These are phyloP conservation scores for Climacium dendroides DNA, from an alignment of 225 moss, liverwort and hornwort species.

Conservation along the genomic window DNA sequence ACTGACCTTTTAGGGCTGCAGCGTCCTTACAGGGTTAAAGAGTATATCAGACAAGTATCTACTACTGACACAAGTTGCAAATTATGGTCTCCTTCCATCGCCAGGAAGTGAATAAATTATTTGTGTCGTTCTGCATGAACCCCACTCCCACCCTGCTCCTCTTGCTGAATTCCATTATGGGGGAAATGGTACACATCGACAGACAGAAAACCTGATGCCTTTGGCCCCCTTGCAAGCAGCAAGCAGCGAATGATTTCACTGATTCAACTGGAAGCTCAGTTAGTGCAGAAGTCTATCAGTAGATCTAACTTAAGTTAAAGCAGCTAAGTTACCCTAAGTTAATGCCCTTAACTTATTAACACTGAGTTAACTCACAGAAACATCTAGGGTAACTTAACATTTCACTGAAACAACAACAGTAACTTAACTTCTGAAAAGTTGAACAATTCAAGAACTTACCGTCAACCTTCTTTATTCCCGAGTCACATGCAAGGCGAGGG, in stretches of 20 bases:
- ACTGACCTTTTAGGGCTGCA: too few species aligned
- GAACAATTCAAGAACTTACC: background rate
- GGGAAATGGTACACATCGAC: background rate
- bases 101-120: background rate
- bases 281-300: background rate
- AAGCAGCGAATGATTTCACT: background rate
- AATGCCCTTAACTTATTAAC: too few species aligned
- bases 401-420: background rate
- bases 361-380: too few species aligned
- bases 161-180: background rate
- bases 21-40: too few species aligned
- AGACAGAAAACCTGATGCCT: background rate
- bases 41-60: background rate
- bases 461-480: background rate
- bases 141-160: background rate
- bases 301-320: too few species aligned
- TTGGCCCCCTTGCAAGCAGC: conserved; percentile 4
- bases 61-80: background rate
- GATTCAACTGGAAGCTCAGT: background rate
- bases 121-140: background rate
- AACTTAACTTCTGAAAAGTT: background rate
- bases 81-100: background rate
- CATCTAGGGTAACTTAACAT: background rate
- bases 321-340: too few species aligned
- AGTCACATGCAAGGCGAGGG: background rate